Conservation (phyloP, 2,329 filamentous ascomycete genomes). For the Colletotrichum sp. region DNA sequence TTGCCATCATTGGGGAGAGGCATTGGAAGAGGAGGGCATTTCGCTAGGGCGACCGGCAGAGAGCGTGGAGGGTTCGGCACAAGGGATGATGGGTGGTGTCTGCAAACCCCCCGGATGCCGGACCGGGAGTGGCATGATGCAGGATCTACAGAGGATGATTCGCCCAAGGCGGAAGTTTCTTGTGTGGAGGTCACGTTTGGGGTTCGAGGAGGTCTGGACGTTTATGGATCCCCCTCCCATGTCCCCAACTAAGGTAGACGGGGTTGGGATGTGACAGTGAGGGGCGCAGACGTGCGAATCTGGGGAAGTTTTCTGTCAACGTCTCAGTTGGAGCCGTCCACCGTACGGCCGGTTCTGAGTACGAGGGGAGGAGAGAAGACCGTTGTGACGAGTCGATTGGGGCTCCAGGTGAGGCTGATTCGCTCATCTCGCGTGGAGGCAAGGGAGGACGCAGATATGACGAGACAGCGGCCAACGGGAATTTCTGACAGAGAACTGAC, state of each 20-base stretch:
- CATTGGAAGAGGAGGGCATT: not conserved
- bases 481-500: not conserved
- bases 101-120: not conserved
- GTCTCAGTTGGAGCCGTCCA: not conserved
- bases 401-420: not conserved
- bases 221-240: not conserved
- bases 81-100: not conserved
- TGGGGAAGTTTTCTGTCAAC: not conserved
- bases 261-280: not conserved
- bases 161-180: not conserved
- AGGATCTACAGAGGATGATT: slow-evolving; percentile 1
- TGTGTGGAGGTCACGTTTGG: not conserved
- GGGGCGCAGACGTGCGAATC: not conserved
- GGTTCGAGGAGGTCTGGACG: not conserved
- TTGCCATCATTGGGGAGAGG: not conserved
- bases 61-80: not conserved
- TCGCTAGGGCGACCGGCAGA: not conserved
- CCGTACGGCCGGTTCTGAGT: not conserved
- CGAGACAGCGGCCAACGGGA: not conserved
- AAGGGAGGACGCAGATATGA: not conserved
- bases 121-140: not conserved
- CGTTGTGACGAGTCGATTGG: not conserved
- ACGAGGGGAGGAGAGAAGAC: not conserved
- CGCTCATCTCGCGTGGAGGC: not conserved
- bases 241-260: not conserved